A percentile compares a stretch with the other conserved stretches of the same genome.
Conservation (phyloP, 352 stramenopile genomes). For the Ochromonadaceae sp. region DNA sequence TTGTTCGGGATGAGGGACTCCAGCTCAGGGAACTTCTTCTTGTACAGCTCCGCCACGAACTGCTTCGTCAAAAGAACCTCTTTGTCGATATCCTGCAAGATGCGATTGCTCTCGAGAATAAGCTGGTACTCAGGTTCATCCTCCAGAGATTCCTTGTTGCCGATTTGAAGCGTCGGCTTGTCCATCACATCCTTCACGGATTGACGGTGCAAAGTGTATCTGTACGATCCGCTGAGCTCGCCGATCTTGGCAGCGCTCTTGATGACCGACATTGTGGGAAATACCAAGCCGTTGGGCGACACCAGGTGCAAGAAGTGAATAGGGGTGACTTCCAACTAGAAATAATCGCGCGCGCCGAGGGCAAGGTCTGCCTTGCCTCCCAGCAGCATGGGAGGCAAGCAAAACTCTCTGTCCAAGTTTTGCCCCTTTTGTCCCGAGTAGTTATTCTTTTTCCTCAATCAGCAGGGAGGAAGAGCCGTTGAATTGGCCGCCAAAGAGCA, state of each 20-base stretch:
- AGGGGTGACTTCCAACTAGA: no score
- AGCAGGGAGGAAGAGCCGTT: no score
- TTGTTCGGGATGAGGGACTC: conserved; percentile 71
- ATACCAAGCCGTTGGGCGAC: not conserved
- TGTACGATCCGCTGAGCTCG: no score
- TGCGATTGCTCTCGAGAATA: conserved; percentile 49
- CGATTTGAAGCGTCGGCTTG: not conserved
- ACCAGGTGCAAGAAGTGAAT: not conserved
- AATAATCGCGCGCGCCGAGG: no score
- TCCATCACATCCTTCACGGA: conserved; percentile 1
- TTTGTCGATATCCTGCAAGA: conserved; percentile 76
- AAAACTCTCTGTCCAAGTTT: no score
- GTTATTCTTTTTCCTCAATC: no score
- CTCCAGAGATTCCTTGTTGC: conserved; percentile 3
- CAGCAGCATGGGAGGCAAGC: no score
- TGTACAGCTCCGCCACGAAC: conserved; percentile 73
- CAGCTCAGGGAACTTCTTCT: conserved; percentile 79
- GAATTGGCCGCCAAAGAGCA: no score
- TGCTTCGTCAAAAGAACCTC: conserved; percentile 71
- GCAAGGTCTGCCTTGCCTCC: no score
- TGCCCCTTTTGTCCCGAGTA: no score
- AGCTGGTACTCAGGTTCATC: conserved; percentile 35
- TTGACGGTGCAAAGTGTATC: no score
- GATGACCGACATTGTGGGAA: not conserved
- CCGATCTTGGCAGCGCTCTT: not conserved